phyloP scores from a whole-genome alignment of 1,139 yeast species.

The Fermentozyma sake region DNA sequence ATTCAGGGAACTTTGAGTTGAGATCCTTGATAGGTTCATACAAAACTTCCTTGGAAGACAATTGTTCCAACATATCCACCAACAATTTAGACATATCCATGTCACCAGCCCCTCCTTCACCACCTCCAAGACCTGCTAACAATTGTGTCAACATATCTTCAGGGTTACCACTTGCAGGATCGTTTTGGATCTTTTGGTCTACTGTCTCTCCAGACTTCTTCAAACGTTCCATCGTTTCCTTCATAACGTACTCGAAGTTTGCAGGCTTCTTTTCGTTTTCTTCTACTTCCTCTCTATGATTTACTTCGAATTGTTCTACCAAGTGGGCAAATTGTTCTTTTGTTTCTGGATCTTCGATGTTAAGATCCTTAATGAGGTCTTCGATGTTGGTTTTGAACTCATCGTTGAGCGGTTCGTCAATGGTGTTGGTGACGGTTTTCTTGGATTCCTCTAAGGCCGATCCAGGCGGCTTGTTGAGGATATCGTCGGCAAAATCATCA shows the following conservation, averaged over 20 bases:
- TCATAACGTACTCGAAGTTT: slow-evolving; percentile 71
- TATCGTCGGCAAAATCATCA: slow-evolving; percentile 76
- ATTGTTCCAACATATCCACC: slow-evolving; percentile 74
- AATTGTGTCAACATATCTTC: slow-evolving; percentile 61
- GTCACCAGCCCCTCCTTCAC: slow-evolving; percentile 36
- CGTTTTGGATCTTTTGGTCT: slow-evolving; percentile 58
- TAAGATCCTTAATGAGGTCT: slow-evolving; percentile 54
- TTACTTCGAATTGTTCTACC: slow-evolving; percentile 42
- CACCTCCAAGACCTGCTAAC: slow-evolving; percentile 41
- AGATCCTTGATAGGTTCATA: slow-evolving; percentile 88
- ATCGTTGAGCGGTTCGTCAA: slow-evolving; percentile 25
- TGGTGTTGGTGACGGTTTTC: slow-evolving; percentile 6
- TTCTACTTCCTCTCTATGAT: slow-evolving; percentile 32
- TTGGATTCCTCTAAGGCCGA: slow-evolving; percentile 19
- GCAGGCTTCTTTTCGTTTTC: slow-evolving; percentile 29
- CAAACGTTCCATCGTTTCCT: slow-evolving; percentile 76
- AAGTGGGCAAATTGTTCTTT: slow-evolving; percentile 50
- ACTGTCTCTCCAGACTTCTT: slow-evolving; percentile 64
- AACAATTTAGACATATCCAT: slow-evolving; percentile 61
- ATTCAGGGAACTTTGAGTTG: slow-evolving; percentile 62
- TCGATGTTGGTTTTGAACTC: slow-evolving; percentile 51
- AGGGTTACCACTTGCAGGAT: slow-evolving; percentile 39
- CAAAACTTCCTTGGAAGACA: slow-evolving; percentile 80
- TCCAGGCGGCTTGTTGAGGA: slow-evolving; percentile 62
- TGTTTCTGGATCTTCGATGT: slow-evolving; percentile 56